Base-by-base conservation (phyloP, 768 basidiomycete species). In the Exsudoporus frostii region DNA sequence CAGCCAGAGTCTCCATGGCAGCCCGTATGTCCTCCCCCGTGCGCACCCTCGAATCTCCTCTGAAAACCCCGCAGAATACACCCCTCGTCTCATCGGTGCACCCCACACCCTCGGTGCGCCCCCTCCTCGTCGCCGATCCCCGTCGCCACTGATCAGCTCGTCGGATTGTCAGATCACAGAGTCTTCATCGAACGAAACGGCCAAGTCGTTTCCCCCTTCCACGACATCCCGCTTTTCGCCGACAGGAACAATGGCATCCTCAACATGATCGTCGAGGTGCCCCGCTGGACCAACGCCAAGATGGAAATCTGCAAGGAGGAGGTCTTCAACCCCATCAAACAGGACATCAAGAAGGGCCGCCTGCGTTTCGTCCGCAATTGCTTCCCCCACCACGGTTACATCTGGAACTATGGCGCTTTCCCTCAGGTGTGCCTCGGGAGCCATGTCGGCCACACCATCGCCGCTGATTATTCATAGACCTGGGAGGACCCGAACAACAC, bases 401-500 rank as follows among this genome's bases (percentile, higher is more conserved):
- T 99, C 79, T 99, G 97, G 97, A 99, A 99, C 82, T 99, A 99
- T 68, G 96, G 96, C 65, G 94, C 95, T 54, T 97, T 99, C 85
- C 96, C 96, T 56, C 93, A 96, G 84, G 93, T 88, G 51, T 44
- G 83, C 38, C 19, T 15, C 42, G 17, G 9, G 10, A 40, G 4
- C 37, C 29, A 10, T 38, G 27, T 25, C 30, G 14, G 17, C 27
- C 30, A 22, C 29, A 27, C 29, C 9, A 47, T 37, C 40, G 8
- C 32, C 19, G 11, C 42, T 40, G 29, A 53, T 40, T 20, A n/a
- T 22, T 15, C 25, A 6, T 58, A 98, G 92, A 98, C 97, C 38
- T 99, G 97, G 97, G 97, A 99, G 71, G 97, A 98, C 72, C 97
- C 97, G 36, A 72, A 77, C 58, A 78, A 79, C 60, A 76, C 76